These are phyloP conservation scores for Penicillium polonicum DNA, from an alignment of 2,329 filamentous ascomycete species.

Conservation along the genomic window DNA sequence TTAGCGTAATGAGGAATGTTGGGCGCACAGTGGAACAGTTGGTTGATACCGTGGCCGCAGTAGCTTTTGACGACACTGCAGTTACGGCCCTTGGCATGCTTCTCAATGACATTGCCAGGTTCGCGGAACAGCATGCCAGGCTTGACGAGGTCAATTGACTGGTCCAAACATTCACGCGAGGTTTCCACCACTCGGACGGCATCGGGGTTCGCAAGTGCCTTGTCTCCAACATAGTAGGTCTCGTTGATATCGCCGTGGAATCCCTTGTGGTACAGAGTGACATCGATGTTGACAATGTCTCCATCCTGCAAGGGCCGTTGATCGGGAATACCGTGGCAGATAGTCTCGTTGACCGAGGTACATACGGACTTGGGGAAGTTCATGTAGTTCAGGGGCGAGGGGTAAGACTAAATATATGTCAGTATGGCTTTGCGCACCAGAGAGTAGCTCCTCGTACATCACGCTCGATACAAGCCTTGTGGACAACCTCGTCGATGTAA, in stretches of 20 bases:
- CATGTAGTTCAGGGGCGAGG: conserved; percentile 91
- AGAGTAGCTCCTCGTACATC: conserved; percentile 61
- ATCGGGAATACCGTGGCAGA: conserved; percentile 97
- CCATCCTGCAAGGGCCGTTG: conserved; percentile 82
- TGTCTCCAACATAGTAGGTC: conserved; percentile 95
- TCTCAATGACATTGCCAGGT: conserved; percentile 92
- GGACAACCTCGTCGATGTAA: conserved; percentile 89
- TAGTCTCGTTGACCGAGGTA: conserved; percentile 94
- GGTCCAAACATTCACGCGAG: conserved; percentile 82
- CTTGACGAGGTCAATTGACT: conserved; percentile 87
- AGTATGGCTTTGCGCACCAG: conserved; percentile 5
- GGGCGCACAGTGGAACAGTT: conserved; percentile 86
- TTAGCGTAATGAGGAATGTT: conserved; percentile 97
- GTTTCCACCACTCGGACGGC: conserved; percentile 88
- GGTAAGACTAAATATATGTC: conserved; percentile 69
- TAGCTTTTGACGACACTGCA: conserved; percentile 95
- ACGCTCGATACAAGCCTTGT: conserved; percentile 90
- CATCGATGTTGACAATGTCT: conserved; percentile 96
- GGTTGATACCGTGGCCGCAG: conserved; percentile 93
- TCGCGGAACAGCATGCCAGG: conserved; percentile 90
- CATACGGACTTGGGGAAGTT: conserved; percentile 97
- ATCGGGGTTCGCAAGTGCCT: conserved; percentile 78
- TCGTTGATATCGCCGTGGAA: conserved; percentile 98
- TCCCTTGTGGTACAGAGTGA: conserved; percentile 88
- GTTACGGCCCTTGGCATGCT: conserved; percentile 78